Evolutionary conservation across 1,284 basidiomycete genomes (phyloP), one percentile per base, ranked within the genome.

Genomic region (Fomes fomentarius): DNA sequence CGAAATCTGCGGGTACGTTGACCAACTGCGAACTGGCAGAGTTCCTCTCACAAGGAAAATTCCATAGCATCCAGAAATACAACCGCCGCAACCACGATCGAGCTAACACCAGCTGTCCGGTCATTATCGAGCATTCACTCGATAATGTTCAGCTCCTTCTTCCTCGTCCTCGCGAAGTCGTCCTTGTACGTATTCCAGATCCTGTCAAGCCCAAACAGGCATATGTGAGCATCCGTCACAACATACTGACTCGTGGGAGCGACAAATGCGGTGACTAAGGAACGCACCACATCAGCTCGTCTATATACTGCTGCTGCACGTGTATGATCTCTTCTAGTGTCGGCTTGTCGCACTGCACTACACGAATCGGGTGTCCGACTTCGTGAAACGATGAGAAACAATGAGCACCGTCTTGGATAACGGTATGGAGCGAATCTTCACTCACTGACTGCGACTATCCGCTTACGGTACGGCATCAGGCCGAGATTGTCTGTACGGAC

Each of bases 171-270:
- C 25, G 93, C 92, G 65, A 93, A 94, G 56, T 85, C 77, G 66
- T 94, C 87, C 70, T 97, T 97, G 78, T 98, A 95, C 21, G 88
- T 86, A 68, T 98, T 83, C 95, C 95, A 98, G 63, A 97, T 96
- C 47, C 94, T 95, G 65, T 4, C 28, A 30, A 12, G 7, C 28
- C 6, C 28, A 30, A 12, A 30, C 28, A 30, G 28, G 46, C 31
- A 24, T 15, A 30, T 17, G 22, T 11, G 10, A 52, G 22, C 21
- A 9, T 21, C 14, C 17, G 21, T 35, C 35, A 34, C 31, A 19
- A 11, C 11, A n/a, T n/a, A n/a, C n/a, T 4, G 31, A 11, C 31
- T 15, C 8, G 34, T 11, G 34, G 8, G 34, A 14, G 41, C n/a
- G 22, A 22, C 33, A 24, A 26, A 2, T 14, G 24, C 2, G 21